A percentile compares a stretch with the other conserved stretches of the same genome.
Evolutionary conservation across 2,329 filamentous ascomycete genomes (phyloP).

Genomic region (Orbilia ellipsospora): DNA sequence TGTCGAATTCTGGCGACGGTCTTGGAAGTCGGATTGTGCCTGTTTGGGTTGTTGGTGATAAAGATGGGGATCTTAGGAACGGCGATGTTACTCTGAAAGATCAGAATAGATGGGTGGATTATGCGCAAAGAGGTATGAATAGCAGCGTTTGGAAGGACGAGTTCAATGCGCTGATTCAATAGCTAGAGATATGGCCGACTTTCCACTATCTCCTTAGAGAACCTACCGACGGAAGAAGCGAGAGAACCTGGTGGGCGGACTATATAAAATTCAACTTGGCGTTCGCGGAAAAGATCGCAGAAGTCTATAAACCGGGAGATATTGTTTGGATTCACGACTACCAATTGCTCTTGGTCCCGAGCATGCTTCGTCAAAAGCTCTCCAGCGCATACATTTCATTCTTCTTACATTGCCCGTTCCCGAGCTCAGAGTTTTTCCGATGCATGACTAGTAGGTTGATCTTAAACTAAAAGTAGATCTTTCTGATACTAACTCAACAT

Average conservation of each 20-base stretch:
- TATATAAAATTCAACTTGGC: conserved; percentile 93
- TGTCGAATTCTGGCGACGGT: conserved; percentile 34
- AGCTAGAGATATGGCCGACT: conserved; percentile 80
- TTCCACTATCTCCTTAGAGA: conserved; percentile 96
- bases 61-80: conserved; percentile 71
- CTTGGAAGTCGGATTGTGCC: conserved; percentile 75
- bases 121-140: conserved; percentile 81
- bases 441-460: conserved; percentile 69
- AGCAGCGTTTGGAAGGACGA: conserved; percentile 39
- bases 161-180: conserved; percentile 25
- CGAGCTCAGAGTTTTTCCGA: conserved; percentile 93
- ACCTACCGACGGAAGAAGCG: conserved; percentile 82
- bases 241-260: conserved; percentile 87
- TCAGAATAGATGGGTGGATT: conserved; percentile 86
- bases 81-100: conserved; percentile 79
- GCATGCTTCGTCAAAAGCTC: conserved; percentile 83
- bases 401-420: conserved; percentile 93
- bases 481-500: conserved; percentile 7
- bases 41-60: conserved; percentile 86
- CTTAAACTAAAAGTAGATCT: conserved; percentile 1
- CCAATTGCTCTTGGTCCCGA: conserved; percentile 88
- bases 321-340: conserved; percentile 95
- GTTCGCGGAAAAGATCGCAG: conserved; percentile 88
- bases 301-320: conserved; percentile 91
- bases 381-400: conserved; percentile 94